A percentile compares a stretch with the other conserved stretches of the same genome.
Conservation (phyloP, 306 rosid genomes). For the Trifolium dubium region DNA sequence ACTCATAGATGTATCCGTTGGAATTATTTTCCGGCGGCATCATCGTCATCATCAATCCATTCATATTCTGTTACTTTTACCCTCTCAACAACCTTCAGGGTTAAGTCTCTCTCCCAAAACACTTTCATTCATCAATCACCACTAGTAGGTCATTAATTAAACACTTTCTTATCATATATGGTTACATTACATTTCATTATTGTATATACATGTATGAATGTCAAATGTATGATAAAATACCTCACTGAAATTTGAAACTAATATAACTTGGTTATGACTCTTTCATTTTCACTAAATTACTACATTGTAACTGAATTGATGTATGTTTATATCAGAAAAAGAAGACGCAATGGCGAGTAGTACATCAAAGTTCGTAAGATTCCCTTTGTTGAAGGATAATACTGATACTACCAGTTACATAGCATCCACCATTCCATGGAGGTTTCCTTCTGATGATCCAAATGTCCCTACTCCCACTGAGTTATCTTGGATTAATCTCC, state of each 20-base stretch:
- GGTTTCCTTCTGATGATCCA: constrained; percentile 83
- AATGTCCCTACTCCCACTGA: constrained; percentile 71
- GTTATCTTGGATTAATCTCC: constrained; percentile 83
- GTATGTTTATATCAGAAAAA: neutral
- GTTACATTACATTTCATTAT: neutral
- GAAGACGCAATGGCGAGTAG: constrained; percentile 54
- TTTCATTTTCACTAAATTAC: neutral
- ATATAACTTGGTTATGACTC: neutral
- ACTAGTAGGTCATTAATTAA: neutral
- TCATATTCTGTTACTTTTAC: constrained; percentile 2
- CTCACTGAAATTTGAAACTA: neutral
- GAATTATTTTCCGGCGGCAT: neutral
- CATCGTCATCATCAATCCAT: too few species aligned
- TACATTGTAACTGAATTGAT: neutral
- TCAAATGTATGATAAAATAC: neutral
- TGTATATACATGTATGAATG: neutral
- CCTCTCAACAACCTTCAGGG: constrained; percentile 23
- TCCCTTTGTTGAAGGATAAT: constrained; percentile 62
- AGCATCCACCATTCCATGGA: constrained; percentile 83
- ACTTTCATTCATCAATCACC: neutral
- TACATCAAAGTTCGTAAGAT: constrained; percentile 63
- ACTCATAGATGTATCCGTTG: neutral
- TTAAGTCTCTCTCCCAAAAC: neutral
- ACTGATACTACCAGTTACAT: constrained; percentile 49
- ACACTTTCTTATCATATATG: too few species aligned